A percentile compares a stretch with the other conserved stretches of the same genome.
phyloP scores from a whole-genome alignment of 768 basidiomycete genomes.

The Cytidiella melzeri region DNA sequence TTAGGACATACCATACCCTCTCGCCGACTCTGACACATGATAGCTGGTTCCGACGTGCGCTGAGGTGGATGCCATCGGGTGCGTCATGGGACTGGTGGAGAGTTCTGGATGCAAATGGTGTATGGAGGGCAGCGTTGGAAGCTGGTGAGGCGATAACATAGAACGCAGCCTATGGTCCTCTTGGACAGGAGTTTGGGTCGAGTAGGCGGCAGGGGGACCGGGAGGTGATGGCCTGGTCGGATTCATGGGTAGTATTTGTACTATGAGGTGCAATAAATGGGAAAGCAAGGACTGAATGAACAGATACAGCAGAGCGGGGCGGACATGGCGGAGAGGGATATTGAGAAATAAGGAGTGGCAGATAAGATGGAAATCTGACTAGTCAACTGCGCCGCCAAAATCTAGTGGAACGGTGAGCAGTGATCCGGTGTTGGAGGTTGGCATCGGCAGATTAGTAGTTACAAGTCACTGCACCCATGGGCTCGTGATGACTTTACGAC shows the following conservation, averaged over 20 bases:
- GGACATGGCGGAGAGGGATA: conserved; percentile 18
- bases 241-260: conserved; percentile 26
- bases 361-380: conserved; percentile 26
- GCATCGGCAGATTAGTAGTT: conserved; percentile 21
- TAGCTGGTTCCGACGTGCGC: conserved; percentile 17
- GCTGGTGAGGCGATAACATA: conserved; percentile 6
- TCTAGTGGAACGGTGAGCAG: conserved; percentile 14
- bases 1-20: neutral
- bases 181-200: conserved; percentile 18
- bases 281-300: conserved; percentile 12
- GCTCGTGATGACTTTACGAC: conserved; percentile 4
- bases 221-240: conserved; percentile 30
- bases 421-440: conserved; percentile 17
- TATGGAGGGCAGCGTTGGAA: conserved; percentile 53
- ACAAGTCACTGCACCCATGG: neutral
- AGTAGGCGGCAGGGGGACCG: conserved; percentile 20
- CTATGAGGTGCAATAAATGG: conserved; percentile 13
- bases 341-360: conserved; percentile 15
- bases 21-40: conserved; percentile 4
- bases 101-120: conserved; percentile 63
- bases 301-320: conserved; percentile 19
- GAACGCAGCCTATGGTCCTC: conserved; percentile 10
- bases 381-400: conserved; percentile 14
- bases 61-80: conserved; percentile 17
- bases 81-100: conserved; percentile 35